These are phyloP conservation scores for Sarocladium brachiariae DNA, from an alignment of 2,329 filamentous ascomycete species.

Conservation along the genomic window DNA sequence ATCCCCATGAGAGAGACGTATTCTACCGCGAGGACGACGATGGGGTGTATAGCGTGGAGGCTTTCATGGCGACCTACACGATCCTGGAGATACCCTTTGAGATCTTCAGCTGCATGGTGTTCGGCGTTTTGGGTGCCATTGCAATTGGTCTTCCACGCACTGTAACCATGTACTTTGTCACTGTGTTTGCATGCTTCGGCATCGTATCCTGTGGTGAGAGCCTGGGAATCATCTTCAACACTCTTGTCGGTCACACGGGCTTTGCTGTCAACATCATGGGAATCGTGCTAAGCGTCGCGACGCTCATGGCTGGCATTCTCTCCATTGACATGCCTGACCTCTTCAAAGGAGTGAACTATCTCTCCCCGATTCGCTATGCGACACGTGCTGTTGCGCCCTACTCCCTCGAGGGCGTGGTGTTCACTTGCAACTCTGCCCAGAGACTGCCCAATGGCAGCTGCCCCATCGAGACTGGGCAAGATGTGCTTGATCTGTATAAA, in stretches of 20 bases:
- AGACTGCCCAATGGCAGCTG: conserved; percentile 53
- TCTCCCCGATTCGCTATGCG: conserved; percentile 64
- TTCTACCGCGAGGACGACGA: conserved; percentile 74
- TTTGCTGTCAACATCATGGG: conserved; percentile 70
- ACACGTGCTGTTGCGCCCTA: conserved; percentile 61
- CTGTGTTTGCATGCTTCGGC: conserved; percentile 63
- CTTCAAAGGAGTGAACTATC: conserved; percentile 63
- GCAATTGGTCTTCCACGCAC: conserved; percentile 59
- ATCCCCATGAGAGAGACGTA: conserved; percentile 64
- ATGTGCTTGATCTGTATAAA: conserved; percentile 62
- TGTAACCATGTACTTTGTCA: conserved; percentile 57
- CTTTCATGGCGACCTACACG: conserved; percentile 65
- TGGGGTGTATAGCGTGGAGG: conserved; percentile 61
- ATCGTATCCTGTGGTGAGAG: conserved; percentile 72
- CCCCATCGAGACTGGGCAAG: conserved; percentile 56
- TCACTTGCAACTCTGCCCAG: conserved; percentile 57
- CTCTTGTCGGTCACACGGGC: conserved; percentile 63
- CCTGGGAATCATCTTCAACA: conserved; percentile 74
- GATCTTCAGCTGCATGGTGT: conserved; percentile 57
- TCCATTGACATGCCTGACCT: conserved; percentile 61
- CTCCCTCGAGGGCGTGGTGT: conserved; percentile 50
- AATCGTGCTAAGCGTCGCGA: conserved; percentile 61
- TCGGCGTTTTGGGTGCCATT: conserved; percentile 55
- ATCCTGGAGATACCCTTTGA: conserved; percentile 67
- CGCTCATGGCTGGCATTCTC: conserved; percentile 65